Base-by-base conservation (phyloP, 1,284 basidiomycete species). In the Hemileia vastatrix region DNA sequence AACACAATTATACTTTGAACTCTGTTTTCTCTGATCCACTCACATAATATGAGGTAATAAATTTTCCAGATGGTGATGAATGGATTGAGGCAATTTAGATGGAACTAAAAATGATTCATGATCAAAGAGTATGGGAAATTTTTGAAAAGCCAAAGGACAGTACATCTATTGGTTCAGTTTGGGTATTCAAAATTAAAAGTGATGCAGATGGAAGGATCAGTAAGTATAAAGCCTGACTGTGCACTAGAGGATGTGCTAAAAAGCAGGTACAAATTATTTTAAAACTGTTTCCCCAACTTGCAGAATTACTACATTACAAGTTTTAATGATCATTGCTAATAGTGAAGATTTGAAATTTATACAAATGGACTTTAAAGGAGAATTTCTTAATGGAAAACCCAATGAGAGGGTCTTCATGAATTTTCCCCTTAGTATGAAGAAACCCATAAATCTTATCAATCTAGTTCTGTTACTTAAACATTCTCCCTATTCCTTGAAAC, bases 241-340 rank as follows among this genome's bases (percentile, higher is more conserved):
- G 47, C 18, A 48, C 49, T 2, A 9, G 5, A 6, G 23, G 57
- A 13, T 27, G 32, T 60, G n/a, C 8, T 44, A 48, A 60, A 45
- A 27, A 19, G 53, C 32, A 8, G 27, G 44, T 6, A n/a, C 48
- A 3, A n/a, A 57, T 21, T 57, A 47, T 21, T 5, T 47, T 23
- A 27, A 57, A 31, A 57, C 40, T 8, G 45, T 23, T 57, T 40
- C 54, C n/a, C 54, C 54, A n/a, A 57, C 54, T 18, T 40, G 54
- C 6, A 18, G 54, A 2, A 15, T 40, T 4, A 4, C 54, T 15
- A 24, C 54, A 45, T 44, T 47, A 9, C 40, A 4, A 21, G 18
- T 31, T 8, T 21, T 44, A 11, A 4, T 45, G 1, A 5, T 8
- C 19, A 9, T 3, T 19, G 9, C 1, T 9, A 44, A n/a, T 2